phyloP scores from a whole-genome alignment of 1,284 basidiomycete genomes.

The Mycosarcoma maydis region DNA sequence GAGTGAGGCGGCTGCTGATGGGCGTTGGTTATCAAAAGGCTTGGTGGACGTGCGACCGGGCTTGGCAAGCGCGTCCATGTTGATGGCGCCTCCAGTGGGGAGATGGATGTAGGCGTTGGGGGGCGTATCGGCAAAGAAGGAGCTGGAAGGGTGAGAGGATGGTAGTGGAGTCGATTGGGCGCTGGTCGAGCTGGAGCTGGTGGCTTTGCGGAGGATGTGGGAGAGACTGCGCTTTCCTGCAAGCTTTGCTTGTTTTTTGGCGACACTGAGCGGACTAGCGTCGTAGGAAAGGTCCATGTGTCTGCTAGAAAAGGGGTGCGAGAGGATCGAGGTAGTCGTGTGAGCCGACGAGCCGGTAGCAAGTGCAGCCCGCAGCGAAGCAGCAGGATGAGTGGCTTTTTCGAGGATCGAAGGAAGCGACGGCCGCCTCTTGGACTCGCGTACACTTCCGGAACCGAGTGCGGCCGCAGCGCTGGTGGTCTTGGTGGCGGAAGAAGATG shows the following conservation, averaged over 20 bases:
- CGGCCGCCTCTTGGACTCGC: constrained; percentile 47
- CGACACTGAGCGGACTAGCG: constrained; percentile 21
- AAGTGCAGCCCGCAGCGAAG: constrained; percentile 54
- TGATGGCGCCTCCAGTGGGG: constrained; percentile 20
- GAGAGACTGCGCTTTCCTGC: constrained; percentile 50
- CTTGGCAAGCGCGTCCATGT: constrained; percentile 28
- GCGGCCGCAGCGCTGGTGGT: not conserved
- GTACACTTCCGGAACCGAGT: constrained; percentile 6
- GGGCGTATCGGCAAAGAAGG: constrained; percentile 21
- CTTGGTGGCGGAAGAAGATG: not conserved
- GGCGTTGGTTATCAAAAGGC: constrained; percentile 33
- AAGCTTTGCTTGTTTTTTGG: constrained; percentile 28
- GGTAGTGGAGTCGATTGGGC: constrained; percentile 2
- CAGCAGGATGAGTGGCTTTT: constrained; percentile 58
- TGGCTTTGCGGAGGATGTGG: constrained; percentile 54
- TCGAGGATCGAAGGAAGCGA: constrained; percentile 58
- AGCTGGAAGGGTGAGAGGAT: constrained; percentile 14
- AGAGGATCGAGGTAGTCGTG: constrained; percentile 5
- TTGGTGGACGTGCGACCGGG: constrained; percentile 26
- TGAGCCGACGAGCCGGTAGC: constrained; percentile 22
- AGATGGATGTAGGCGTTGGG: constrained; percentile 7
- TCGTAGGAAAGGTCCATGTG: constrained; percentile 25
- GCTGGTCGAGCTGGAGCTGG: constrained; percentile 12
- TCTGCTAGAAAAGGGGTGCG: constrained; percentile 18
- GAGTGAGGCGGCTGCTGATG: constrained; percentile 7